These are phyloP conservation scores for Amphirosellinia nigrospora DNA, from an alignment of 495 filamentous ascomycete genomes.

Conservation along the genomic window DNA sequence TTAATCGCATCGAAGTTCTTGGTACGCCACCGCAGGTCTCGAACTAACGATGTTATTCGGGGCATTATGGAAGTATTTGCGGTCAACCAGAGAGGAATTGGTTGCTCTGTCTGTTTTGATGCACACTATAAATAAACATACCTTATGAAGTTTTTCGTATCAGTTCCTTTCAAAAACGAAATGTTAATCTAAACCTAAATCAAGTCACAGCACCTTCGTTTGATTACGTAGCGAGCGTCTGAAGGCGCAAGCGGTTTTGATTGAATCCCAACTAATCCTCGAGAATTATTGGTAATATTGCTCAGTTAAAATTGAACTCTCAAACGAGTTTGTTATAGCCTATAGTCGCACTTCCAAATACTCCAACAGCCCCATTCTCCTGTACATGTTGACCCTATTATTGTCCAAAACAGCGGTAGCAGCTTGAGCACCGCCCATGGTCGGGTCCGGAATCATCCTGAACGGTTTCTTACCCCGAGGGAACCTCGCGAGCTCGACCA, in stretches of 20 bases:
- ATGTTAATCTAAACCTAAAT: neutral
- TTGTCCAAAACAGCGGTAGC: slow-evolving; percentile 21
- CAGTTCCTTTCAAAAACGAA: neutral
- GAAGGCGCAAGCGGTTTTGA: neutral
- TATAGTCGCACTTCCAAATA: slow-evolving; percentile 21
- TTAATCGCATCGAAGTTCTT: slow-evolving; percentile 27
- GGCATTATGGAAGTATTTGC: neutral
- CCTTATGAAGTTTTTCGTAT: neutral
- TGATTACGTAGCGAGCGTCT: neutral
- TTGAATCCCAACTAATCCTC: neutral
- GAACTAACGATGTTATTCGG: neutral
- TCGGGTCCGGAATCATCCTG: slow-evolving; percentile 23
- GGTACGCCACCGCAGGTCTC: neutral
- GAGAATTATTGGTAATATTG: neutral
- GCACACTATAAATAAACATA: neutral
- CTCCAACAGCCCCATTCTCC: slow-evolving; percentile 18
- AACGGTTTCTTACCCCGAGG: slow-evolving; percentile 30
- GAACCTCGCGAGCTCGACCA: slow-evolving; percentile 25
- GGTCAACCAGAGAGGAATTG: neutral
- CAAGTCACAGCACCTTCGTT: too few relatives aligned
- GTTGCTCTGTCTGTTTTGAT: neutral
- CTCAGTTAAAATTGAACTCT: neutral
- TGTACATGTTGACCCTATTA: slow-evolving; percentile 25
- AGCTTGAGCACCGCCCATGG: slow-evolving; percentile 18
- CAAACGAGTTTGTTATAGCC: neutral